Evolutionary conservation across 2,329 filamentous ascomycete genomes (phyloP), one percentile per base, ranked within the genome.

Genomic region (Fusarium devonianum): DNA sequence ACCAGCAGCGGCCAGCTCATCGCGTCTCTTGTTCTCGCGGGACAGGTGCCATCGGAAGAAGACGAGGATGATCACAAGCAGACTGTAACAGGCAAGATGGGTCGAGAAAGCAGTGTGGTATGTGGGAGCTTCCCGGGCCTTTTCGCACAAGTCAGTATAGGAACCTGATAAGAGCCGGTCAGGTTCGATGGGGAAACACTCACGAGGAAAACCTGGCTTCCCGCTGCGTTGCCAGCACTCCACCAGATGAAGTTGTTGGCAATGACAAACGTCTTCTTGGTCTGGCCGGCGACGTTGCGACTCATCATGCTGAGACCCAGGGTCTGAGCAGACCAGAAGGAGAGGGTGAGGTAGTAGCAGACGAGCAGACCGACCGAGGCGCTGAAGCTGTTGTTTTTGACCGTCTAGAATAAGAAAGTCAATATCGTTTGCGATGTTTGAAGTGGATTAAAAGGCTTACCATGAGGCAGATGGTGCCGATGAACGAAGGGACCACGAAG

Each of bases 251-350:
- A 90, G 69, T 88, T 89, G 58, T 83, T 78, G 5, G 87, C 85
- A 3, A 90, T 80, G 6, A 82, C 84, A 8, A 86, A 79, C 1
- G 81, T 79, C 68, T 89, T 90, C 73, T 91, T 91, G 2, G 87
- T 90, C 60, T 88, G 85, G 0, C 88, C 88, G 18, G 84, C 88
- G 8, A 89, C 75, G 63, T 90, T 90, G 12, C 86, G 79, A 1
- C 83, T 83, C 47, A 89, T 78, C 75, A 90, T 79, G 11, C 84
- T 86, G 60, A 90, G 78, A 7, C 80, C 76, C 10, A 90, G 74
- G 2, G 84, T 87, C 63, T 88, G 83, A 0, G 86, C 87, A 0
- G 87, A 85, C 87, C 87, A 91, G 79, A 92, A 92, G 5, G 85
- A 89, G 13, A 90, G 78, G 0, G 84, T 86, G 53, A 91, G 86